These are phyloP conservation scores for Clonostachys solani DNA, from an alignment of 2,329 filamentous ascomycete species.

Conservation along the genomic window DNA sequence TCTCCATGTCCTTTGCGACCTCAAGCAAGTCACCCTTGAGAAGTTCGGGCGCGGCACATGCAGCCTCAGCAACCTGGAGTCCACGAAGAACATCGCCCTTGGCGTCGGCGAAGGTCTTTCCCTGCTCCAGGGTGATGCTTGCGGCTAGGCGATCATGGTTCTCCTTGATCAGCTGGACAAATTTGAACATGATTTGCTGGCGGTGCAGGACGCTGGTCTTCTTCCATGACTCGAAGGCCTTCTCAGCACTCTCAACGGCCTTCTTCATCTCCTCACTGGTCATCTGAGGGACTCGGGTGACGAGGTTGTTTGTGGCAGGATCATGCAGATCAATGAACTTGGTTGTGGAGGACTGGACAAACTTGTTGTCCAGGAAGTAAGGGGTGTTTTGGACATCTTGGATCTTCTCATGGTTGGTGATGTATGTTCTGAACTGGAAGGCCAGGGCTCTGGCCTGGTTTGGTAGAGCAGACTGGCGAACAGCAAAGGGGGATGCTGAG, in stretches of 20 bases:
- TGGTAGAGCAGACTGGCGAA: no score
- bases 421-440: no score
- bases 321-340: constrained; percentile 72
- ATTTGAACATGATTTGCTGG: constrained; percentile 77
- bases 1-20: constrained; percentile 83
- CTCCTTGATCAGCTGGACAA: constrained; percentile 67
- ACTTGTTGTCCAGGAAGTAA: constrained; percentile 68
- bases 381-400: neutral
- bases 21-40: constrained; percentile 72
- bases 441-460: no score
- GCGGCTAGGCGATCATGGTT: constrained; percentile 77
- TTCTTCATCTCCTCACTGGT: constrained; percentile 66
- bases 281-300: constrained; percentile 72
- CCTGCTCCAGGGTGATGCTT: constrained; percentile 74
- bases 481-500: no score
- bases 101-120: constrained; percentile 74
- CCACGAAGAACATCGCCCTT: constrained; percentile 71
- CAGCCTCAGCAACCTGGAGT: constrained; percentile 72
- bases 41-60: constrained; percentile 69
- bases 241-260: constrained; percentile 64
- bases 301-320: constrained; percentile 74
- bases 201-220: constrained; percentile 61
- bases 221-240: constrained; percentile 66
- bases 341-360: constrained; percentile 55
- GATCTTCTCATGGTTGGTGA: no score